Conservation (phyloP, 352 stramenopile species). For the Globisporangium iwayamae region DNA sequence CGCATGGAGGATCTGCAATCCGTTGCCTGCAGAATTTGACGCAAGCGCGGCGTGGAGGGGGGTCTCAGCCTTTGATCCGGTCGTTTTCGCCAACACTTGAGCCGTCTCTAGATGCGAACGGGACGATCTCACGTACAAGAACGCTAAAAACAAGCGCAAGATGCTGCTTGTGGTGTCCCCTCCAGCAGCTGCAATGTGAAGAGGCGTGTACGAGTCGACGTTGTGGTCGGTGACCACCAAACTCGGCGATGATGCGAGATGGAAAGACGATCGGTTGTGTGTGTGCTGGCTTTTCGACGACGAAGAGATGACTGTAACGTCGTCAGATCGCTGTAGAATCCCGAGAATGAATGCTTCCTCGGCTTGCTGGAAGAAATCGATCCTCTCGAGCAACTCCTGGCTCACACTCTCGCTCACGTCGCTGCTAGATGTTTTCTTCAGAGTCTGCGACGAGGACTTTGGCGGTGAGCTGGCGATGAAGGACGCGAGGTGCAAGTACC, state of each 20-base stretch:
- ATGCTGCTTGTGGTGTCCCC: slow-evolving; percentile 31
- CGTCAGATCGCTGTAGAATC: slow-evolving; percentile 9
- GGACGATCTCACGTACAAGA: slow-evolving; percentile 22
- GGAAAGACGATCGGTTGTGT: slow-evolving; percentile 19
- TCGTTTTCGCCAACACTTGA: slow-evolving; percentile 20
- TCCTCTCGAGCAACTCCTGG: neutral
- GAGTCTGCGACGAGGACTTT: neutral
- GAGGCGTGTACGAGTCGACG: slow-evolving; percentile 23
- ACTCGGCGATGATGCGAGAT: slow-evolving; percentile 28
- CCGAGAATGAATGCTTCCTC: slow-evolving; percentile 9
- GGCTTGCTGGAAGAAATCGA: slow-evolving; percentile 15
- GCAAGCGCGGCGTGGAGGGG: slow-evolving; percentile 42
- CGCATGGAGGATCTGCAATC: slow-evolving; percentile 34
- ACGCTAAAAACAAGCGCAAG: slow-evolving; percentile 39
- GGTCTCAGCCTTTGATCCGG: slow-evolving; percentile 29
- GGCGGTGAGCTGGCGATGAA: slow-evolving; percentile 3
- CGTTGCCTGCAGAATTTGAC: slow-evolving; percentile 35
- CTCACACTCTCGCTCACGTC: neutral
- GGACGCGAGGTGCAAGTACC: slow-evolving; percentile 17
- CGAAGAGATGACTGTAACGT: neutral
- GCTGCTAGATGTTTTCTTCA: slow-evolving; percentile 6
- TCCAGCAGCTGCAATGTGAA: slow-evolving; percentile 44
- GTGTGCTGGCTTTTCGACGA: slow-evolving; percentile 6
- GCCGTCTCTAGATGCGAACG: slow-evolving; percentile 14
- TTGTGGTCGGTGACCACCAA: slow-evolving; percentile 38